Percentiles rank a stretch among this genome's conserved stretches.
Evolutionary conservation across 179 eudicot species (phyloP).

Genomic region (Actinidia arguta): DNA sequence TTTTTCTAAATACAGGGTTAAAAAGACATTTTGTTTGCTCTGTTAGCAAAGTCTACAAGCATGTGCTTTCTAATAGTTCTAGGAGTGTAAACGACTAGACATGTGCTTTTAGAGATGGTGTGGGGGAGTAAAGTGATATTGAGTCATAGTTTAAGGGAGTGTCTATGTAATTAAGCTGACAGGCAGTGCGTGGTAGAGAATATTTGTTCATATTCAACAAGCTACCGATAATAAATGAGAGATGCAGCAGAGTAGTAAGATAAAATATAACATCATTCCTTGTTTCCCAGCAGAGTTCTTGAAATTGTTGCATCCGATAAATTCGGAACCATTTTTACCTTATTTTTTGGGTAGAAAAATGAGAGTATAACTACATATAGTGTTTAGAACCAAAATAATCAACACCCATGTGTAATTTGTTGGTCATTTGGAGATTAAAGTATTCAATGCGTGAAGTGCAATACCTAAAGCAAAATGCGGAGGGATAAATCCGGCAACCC

Average conservation of each 20-base stretch:
- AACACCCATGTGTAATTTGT: too few species aligned
- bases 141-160: not conserved
- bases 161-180: not conserved
- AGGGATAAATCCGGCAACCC: conserved; percentile 91
- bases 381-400: not conserved
- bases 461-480: conserved; percentile 98
- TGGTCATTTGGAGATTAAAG: not conserved
- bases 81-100: not conserved
- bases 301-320: not conserved
- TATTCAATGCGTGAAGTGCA: conserved; percentile 10
- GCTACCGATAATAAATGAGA: not conserved
- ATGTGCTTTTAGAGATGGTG: not conserved
- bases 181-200: not conserved
- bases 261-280: not conserved
- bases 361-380: not conserved
- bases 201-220: not conserved
- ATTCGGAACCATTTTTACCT: too few species aligned
- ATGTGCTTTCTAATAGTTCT: not conserved
- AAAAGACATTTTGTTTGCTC: too few species aligned
- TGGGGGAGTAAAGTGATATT: not conserved
- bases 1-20: too few species aligned
- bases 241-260: not conserved
- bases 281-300: not conserved
- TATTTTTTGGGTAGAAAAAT: too few species aligned
- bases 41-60: too few species aligned